Evolutionary conservation across 2,329 filamentous ascomycete genomes (phyloP), one percentile per base, ranked within the genome.

Genomic region (Calonectria leucothoes): DNA sequence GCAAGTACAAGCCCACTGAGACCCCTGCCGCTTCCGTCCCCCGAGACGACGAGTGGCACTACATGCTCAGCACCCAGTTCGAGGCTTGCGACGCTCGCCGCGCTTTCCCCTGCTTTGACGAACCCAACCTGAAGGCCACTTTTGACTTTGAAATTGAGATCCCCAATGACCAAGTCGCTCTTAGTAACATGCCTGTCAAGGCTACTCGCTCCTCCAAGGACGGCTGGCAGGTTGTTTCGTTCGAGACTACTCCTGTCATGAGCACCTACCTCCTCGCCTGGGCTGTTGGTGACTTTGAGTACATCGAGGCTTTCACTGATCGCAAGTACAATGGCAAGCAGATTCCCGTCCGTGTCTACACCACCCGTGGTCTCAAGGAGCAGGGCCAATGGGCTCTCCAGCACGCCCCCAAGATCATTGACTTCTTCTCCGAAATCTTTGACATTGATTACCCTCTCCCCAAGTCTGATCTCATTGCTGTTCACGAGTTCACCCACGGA

Each of bases 101-200:
- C 78, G 96, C 97, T 11, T 98, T 99, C 86, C 97, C 97, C 61
- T 99, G 97, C 87, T 98, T 98, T 82, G 97, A 99, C 82, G 97
- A 99, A 87, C 97, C 97, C 51, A 98, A 98, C 81, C 90, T 98
- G 76, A 99, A 99, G 87, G 95, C 97, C 14, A 96, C 95, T 3
- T 98, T 98, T 82, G 96, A 98, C 84, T 94, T 99, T 73, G 91
- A 95, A 81, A 94, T 99, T 75, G 96, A 98, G 86, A 91, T 98
- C 59, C 96, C 97, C 20, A 93, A 94, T 59, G 95, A 96, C 78
- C 94, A 97, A 84, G 93, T 95, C 49, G 97, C 95, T 17, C 88
- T 98, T 57, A 97, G 95, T 87, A 98, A 98, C 87, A 98, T 98
- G 96, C 95, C 95, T 4, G 93, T 95, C 83, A 96, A 95, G 88